Evolutionary conservation across 345 rosid genomes (phyloP), one percentile per base, ranked within the genome.

Genomic region (Rhizophora mangle): DNA sequence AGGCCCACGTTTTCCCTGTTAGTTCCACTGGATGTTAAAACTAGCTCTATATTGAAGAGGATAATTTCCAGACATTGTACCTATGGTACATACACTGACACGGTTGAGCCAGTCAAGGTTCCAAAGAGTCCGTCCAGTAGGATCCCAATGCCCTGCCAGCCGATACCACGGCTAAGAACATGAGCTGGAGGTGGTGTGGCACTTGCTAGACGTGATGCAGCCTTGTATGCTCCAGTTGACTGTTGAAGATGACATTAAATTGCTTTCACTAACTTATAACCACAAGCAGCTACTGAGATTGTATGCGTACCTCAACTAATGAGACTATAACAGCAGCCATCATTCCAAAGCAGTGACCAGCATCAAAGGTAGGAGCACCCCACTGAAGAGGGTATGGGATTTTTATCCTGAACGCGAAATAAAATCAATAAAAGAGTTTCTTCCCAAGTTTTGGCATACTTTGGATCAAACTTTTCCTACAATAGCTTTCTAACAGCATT

Each of bases 281-380:
- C 62, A 16, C 11, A 30, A 24, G 24, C 15, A 58, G 31, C 43
- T 62, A n/a, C 6, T 8, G n/a, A 22, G 37, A 49, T 64, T 64
- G 57, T 49, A 49, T 2, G 18, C 60, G 68, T 68, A 95, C 98
- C 99, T 96, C 99, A 49, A 90, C 81, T 72, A 96, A 63, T 15
- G 99, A 96, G 74, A 96, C 99, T 6, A 96, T 67, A 70, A 87
- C 98, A 43, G 99, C 91, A 36, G 98, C 98, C 94, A 96, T 90
- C 99, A 92, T 96, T 63, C 92, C 99, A 27, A 92, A 92, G 68
- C 97, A 89, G 84, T 92, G 99, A 43, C 97, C 96, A 61, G 94
- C 99, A 86, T 96, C 90, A 74, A 96, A 96, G 62, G 90, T 92
- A 62, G 98, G 99, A 51, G 99, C 99, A 64, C 99, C 99, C 99